Conservation (phyloP, 2,329 filamentous ascomycete genomes). For the Cercospora zeae-maydis region DNA sequence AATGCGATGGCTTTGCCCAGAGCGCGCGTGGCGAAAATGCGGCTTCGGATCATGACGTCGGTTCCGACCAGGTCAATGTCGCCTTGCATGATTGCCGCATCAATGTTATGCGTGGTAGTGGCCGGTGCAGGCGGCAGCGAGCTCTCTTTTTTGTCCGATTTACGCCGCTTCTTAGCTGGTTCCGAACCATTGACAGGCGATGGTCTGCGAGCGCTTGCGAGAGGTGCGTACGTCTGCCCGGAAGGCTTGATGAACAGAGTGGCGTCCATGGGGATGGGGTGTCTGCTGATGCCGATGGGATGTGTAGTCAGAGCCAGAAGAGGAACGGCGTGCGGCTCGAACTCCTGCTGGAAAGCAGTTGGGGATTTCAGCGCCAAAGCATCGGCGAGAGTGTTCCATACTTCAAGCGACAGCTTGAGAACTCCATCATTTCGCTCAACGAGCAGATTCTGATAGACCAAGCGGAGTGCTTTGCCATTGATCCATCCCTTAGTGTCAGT, state of each 20-base stretch:
- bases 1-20: constrained; percentile 78
- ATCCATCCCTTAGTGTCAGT: constrained; percentile 84
- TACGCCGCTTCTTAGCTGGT: constrained; percentile 71
- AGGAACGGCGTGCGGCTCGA: constrained; percentile 71
- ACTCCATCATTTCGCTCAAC: constrained; percentile 87
- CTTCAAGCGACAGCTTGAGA: constrained; percentile 74
- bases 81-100: constrained; percentile 96
- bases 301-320: constrained; percentile 81
- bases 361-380: constrained; percentile 61
- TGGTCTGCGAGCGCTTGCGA: constrained; percentile 40
- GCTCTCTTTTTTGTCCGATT: constrained; percentile 74
- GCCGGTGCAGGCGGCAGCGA: constrained; percentile 49
- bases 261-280: constrained; percentile 88
- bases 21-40: constrained; percentile 80
- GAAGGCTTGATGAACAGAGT: constrained; percentile 90
- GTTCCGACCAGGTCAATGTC: constrained; percentile 91
- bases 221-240: constrained; percentile 70
- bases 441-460: constrained; percentile 92
- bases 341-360: constrained; percentile 65
- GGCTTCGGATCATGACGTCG: constrained; percentile 82
- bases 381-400: constrained; percentile 77
- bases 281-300: constrained; percentile 84
- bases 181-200: constrained; percentile 55
- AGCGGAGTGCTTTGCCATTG: constrained; percentile 78
- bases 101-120: constrained; percentile 82